Evolutionary conservation across 139 green algal species (phyloP), one percentile per base, ranked within the genome.

Genomic region (Picocystis salinarum): DNA sequence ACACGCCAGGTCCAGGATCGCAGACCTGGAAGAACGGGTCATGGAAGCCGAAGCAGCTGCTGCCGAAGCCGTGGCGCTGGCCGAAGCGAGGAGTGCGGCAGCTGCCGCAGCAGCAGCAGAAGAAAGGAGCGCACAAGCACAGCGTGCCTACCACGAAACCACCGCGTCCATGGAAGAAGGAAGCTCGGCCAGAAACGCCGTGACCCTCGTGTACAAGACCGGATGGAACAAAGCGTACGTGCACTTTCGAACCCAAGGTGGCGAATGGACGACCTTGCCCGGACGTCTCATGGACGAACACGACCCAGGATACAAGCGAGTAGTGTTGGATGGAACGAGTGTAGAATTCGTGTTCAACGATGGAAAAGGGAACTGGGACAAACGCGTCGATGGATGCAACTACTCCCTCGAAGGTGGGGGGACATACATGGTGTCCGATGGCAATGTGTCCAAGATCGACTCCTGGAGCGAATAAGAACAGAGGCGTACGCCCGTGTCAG

Each of bases 261-360:
- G 20, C 36, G 10, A 20, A 10, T 44, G 36, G 36, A 44, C 36
- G 9, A 20, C 24, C 36, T 44, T 23, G 9, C 36, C 36, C 15
- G 36, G 36, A n/a, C n/a, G n/a, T n/a, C 36, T 28, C 26, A 20
- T 28, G 26, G 36, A 44, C 26, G 36, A 44, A 44, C 9, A 44
- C 36, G 36, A 20, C 20, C 20, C 20, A 44, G 36, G 20, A 28
- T 19, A 20, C 36, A 7, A 44, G 26, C 36, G 20, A 44, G 20
- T 28, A 44, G 10, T 28, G 25, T 10, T 44, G 25, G 25, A 44
- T 23, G 36, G 20, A 7, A 20, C 7, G 7, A 44, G 10, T 23
- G 20, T 44, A 7, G 36, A 44, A 11, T 44, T 44, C 36, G 36
- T 44, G 7, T 23, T 44, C 7, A 44, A 44, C 36, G 36, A 44